These are phyloP conservation scores for Scutellaria minor DNA, from an alignment of 257 asterid species.

Conservation along the genomic window DNA sequence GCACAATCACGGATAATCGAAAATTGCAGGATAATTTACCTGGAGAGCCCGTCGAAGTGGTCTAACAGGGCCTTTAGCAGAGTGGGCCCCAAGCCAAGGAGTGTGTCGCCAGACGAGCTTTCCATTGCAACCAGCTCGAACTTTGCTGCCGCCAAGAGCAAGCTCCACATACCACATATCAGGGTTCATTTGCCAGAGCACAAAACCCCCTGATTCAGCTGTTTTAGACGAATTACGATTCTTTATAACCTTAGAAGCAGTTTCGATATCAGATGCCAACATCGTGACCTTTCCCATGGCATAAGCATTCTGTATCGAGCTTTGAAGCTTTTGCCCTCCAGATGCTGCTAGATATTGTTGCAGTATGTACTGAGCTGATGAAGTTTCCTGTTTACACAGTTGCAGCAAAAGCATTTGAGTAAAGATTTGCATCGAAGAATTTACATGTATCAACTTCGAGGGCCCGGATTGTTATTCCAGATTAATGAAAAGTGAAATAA, in stretches of 20 bases:
- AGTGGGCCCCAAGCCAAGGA: constrained; percentile 66
- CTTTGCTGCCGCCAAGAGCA: constrained; percentile 62
- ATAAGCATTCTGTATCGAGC: constrained; percentile 55
- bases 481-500: too few relatives aligned
- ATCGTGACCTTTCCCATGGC: constrained; percentile 62
- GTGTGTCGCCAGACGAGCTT: constrained; percentile 66
- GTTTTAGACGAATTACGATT: constrained; percentile 47
- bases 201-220: constrained; percentile 57
- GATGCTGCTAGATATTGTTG: constrained; percentile 66
- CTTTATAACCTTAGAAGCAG: constrained; percentile 57
- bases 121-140: constrained; percentile 65
- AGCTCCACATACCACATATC: constrained; percentile 70
- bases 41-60: constrained; percentile 69
- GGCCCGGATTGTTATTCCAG: too few relatives aligned
- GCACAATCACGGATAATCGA: background rate
- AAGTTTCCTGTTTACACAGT: constrained; percentile 46
- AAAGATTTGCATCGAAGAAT: background rate
- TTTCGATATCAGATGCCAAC: constrained; percentile 61
- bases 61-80: constrained; percentile 65
- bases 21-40: constrained; percentile 33
- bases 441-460: background rate
- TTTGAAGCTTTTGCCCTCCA: constrained; percentile 62
- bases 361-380: constrained; percentile 63
- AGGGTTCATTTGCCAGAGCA: constrained; percentile 69
- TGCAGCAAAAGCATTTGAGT: background rate